Conservation (phyloP, 2,329 filamentous ascomycete genomes). For the Catunica adiposa region DNA sequence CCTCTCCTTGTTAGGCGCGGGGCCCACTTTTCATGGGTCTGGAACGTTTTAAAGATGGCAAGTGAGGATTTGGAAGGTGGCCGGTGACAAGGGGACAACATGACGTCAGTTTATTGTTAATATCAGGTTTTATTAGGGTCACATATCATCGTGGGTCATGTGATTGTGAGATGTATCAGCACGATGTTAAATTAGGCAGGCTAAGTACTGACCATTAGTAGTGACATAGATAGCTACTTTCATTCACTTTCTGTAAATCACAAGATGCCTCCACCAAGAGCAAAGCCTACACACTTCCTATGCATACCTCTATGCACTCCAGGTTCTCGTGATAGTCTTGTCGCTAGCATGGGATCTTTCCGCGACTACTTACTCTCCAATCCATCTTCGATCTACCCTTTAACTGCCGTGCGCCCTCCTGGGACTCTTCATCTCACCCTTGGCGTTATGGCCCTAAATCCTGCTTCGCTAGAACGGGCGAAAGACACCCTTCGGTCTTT, state of each 20-base stretch:
- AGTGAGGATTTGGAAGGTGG: not conserved
- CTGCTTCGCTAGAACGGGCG: not conserved
- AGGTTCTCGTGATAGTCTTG: constrained; percentile 45
- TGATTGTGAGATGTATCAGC: too few relatives aligned
- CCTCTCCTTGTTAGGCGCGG: not conserved
- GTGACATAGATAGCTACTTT: too few relatives aligned
- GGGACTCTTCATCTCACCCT: constrained; percentile 76
- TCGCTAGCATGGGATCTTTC: constrained; percentile 45
- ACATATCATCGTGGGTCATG: too few relatives aligned
- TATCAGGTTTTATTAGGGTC: too few relatives aligned
- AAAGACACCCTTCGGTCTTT: not conserved
- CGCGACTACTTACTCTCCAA: constrained; percentile 33
- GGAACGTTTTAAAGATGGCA: not conserved
- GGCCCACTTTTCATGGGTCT: too few relatives aligned
- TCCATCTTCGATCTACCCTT: constrained; percentile 36
- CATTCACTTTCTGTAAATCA: too few relatives aligned
- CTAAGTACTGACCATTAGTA: too few relatives aligned
- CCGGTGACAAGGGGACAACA: too few relatives aligned
- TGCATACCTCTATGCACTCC: constrained; percentile 55
- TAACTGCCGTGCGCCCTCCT: constrained; percentile 54
- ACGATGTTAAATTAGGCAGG: too few relatives aligned
- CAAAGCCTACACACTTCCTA: constrained; percentile 54
- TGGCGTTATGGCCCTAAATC: constrained; percentile 52
- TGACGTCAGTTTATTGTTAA: too few relatives aligned
- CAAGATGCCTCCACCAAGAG: constrained; percentile 13